Evolutionary conservation across 352 stramenopile genomes (phyloP), one percentile per base, ranked within the genome.

Genomic region (Phytopythium sindhum): DNA sequence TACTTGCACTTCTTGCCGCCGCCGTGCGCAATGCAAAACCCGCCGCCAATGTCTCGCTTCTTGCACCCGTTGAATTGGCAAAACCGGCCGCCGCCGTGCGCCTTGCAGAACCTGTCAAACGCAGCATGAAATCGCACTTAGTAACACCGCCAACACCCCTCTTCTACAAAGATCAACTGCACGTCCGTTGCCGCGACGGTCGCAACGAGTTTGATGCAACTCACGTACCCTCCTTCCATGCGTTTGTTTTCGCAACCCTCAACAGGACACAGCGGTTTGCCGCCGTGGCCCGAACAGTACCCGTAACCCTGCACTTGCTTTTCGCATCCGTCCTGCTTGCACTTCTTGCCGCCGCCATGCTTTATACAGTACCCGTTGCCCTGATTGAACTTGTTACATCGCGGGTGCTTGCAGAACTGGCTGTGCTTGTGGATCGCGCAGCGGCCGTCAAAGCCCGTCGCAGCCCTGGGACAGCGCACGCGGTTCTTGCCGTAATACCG

Each of bases 351-450:
- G 10, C 87, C 87, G 29, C 87, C 87, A 65, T 96, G 87, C 55
- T 87, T 85, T 59, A 96, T 96, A 60, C 87, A 96, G 56, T 77
- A 93, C 9, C 87, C 87, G 47, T 91, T 89, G 48, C 85, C 85
- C 56, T 96, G 85, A 45, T 91, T 94, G 68, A 91, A 94, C 69
- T 94, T 94, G 71, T 67, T 89, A 67, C 85, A 94, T 44, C 77
- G 84, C 44, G 75, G 71, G 12, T 91, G 70, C 58, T 88, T 88
- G 64, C 85, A 94, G 64, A 94, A 94, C 67, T 94, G 85, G 60
- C 85, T 94, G 60, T 89, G 60, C 55, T 94, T 94, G 66, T 94
- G 85, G 60, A 92, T 87, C 14, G 78, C 80, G 60, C 85, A 94
- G 41, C 85, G 80, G 19, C 81, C 79, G 47, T 94, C 83, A n/a